phyloP scores from a whole-genome alignment of 768 basidiomycete genomes.

The Suillus brevipes region DNA sequence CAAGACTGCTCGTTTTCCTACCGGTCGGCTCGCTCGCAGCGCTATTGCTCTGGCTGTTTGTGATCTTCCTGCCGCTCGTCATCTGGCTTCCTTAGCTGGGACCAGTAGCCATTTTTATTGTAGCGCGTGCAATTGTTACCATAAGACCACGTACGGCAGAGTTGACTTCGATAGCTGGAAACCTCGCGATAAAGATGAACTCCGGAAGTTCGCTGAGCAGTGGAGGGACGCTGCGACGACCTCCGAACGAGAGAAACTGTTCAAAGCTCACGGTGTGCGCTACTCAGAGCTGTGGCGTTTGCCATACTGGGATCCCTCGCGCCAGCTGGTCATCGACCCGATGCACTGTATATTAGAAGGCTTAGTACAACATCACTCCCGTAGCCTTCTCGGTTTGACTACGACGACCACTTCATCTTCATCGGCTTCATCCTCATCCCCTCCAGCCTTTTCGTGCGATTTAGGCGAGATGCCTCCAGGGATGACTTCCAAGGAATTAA shows the following conservation, averaged over 20 bases:
- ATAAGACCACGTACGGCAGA: conserved; percentile 2
- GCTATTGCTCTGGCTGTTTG: background rate
- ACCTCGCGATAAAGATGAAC: conserved; percentile 11
- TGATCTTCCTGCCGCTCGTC: conserved; percentile 27
- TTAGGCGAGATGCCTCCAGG: background rate
- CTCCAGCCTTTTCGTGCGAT: too few species aligned
- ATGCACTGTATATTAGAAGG: conserved; percentile 19
- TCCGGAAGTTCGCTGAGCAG: conserved; percentile 10
- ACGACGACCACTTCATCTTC: background rate
- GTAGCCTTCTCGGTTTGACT: background rate
- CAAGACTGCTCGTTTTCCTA: too few species aligned
- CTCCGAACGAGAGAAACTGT: conserved; percentile 7
- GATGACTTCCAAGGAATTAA: background rate
- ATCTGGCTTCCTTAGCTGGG: conserved; percentile 28
- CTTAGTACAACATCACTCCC: background rate
- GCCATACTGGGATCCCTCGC: conserved; percentile 24
- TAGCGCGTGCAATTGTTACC: conserved; percentile 26
- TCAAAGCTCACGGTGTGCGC: conserved; percentile 14
- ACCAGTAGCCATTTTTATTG: conserved; percentile 27
- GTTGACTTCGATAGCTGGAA: conserved; percentile 17
- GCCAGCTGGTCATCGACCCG: conserved; percentile 15
- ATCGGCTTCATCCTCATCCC: too few species aligned
- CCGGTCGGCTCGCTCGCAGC: too few species aligned
- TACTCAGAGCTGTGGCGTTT: too few species aligned
- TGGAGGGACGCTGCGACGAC: conserved; percentile 12